A percentile compares a stretch with the other conserved stretches of the same genome.
phyloP scores from a whole-genome alignment of 768 basidiomycete species.

The Serendipita sp. region DNA sequence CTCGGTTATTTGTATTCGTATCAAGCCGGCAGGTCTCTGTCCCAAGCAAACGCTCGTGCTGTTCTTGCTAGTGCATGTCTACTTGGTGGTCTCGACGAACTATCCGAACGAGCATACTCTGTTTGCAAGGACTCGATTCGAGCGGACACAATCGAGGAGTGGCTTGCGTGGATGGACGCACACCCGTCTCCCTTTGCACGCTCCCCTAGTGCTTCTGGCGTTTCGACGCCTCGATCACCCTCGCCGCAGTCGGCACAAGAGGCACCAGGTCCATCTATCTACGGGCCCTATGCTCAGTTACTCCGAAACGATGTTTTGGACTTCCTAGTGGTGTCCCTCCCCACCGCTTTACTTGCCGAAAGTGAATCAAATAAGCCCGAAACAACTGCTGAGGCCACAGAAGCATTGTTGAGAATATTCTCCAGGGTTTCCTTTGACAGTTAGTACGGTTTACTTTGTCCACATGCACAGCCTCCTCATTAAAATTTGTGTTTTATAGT shows the following conservation, averaged over 20 bases:
- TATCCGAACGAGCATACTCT: constrained; percentile 65
- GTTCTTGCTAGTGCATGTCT: constrained; percentile 75
- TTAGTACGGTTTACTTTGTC: background rate
- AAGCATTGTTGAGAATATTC: constrained; percentile 58
- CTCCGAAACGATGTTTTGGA: constrained; percentile 64
- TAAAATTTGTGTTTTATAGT: constrained; percentile 19
- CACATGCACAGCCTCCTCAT: background rate
- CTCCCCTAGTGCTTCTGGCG: background rate
- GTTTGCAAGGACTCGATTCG: constrained; percentile 61
- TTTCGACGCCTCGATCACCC: constrained; percentile 12
- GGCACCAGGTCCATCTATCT: constrained; percentile 36
- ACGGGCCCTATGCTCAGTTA: constrained; percentile 62
- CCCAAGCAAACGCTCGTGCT: constrained; percentile 65
- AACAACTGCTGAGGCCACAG: constrained; percentile 33
- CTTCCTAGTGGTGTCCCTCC: constrained; percentile 61
- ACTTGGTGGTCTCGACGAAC: constrained; percentile 75
- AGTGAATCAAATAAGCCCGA: background rate
- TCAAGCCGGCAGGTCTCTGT: constrained; percentile 49
- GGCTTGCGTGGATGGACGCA: constrained; percentile 62
- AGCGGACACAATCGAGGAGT: constrained; percentile 55
- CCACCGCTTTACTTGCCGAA: constrained; percentile 27
- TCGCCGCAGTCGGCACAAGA: constrained; percentile 7
- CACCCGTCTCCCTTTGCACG: constrained; percentile 25
- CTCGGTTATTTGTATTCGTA: constrained; percentile 71
- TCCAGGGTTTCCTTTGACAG: constrained; percentile 65